phyloP scores from a whole-genome alignment of 306 rosid genomes.

The Luffa acutangula region DNA sequence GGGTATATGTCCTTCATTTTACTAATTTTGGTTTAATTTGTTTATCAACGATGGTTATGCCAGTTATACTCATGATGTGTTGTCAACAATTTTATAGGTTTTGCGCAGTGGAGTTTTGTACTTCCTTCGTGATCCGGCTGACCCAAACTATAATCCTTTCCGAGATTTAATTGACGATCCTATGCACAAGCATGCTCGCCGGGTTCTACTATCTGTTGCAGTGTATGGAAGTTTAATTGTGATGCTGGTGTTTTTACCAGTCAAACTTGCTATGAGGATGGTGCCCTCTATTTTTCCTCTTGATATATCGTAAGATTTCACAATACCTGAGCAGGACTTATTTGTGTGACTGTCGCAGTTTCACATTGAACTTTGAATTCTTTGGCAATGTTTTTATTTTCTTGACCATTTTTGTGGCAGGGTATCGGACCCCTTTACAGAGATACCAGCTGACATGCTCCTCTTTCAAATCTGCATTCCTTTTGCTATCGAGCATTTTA shows the following conservation, averaged over 20 bases:
- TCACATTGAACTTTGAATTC: not conserved
- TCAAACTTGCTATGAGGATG: slow-evolving; percentile 92
- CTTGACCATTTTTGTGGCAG: slow-evolving; percentile 35
- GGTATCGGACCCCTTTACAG: slow-evolving; percentile 97
- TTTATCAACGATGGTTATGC: not conserved
- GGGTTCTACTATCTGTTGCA: slow-evolving; percentile 88
- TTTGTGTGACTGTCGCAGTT: not conserved
- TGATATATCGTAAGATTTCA: slow-evolving; percentile 73
- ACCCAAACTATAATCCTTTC: slow-evolving; percentile 97
- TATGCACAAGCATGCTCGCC: slow-evolving; percentile 98
- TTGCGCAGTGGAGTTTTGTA: slow-evolving; percentile 93
- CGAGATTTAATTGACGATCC: slow-evolving; percentile 98
- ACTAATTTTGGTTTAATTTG: not conserved
- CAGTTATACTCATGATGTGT: not conserved
- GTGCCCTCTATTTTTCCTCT: slow-evolving; percentile 89
- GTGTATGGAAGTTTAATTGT: slow-evolving; percentile 98
- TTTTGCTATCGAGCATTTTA: slow-evolving; percentile 95
- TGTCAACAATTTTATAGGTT: slow-evolving; percentile 44
- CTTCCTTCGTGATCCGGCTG: slow-evolving; percentile 97
- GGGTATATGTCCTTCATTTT: slow-evolving; percentile 42
- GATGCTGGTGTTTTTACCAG: slow-evolving; percentile 95
- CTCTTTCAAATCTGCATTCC: slow-evolving; percentile 97
- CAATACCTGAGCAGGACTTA: slow-evolving; percentile 6
- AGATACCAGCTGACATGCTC: slow-evolving; percentile 98
- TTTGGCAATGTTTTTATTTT: slow-evolving; percentile 12